Conservation (phyloP, 768 basidiomycete genomes). For the Myochromella boudieri region DNA sequence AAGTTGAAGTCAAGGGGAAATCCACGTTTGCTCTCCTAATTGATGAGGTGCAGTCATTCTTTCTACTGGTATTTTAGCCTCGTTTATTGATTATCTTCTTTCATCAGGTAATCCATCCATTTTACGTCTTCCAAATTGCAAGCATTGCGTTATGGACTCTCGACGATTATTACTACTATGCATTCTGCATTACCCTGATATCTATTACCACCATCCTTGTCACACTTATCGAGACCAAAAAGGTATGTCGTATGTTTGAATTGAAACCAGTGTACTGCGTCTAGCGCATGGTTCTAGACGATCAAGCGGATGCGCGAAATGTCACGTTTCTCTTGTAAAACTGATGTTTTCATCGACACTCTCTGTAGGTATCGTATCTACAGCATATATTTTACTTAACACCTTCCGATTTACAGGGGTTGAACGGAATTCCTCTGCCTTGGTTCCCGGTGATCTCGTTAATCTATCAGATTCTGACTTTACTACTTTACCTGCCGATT, state of each 20-base stretch:
- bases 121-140: constrained; percentile 97
- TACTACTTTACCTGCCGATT: constrained; percentile 80
- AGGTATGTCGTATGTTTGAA: constrained; percentile 46
- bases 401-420: constrained; percentile 48
- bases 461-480: constrained; percentile 81
- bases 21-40: constrained; percentile 73
- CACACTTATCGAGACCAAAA: constrained; percentile 90
- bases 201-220: constrained; percentile 80
- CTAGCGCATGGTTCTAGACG: constrained; percentile 56
- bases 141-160: constrained; percentile 93
- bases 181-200: constrained; percentile 94
- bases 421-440: constrained; percentile 66
- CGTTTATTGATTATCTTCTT: constrained; percentile 1
- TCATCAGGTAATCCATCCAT: constrained; percentile 84
- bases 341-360: constrained; percentile 67
- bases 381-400: not conserved
- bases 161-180: constrained; percentile 97
- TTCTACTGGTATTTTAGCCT: constrained; percentile 15
- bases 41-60: constrained; percentile 81
- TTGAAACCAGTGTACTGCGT: not conserved
- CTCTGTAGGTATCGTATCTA: constrained; percentile 69
- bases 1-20: constrained; percentile 90
- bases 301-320: constrained; percentile 94
- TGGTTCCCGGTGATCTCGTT: constrained; percentile 92
- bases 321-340: constrained; percentile 85